Evolutionary conservation across 2,329 filamentous ascomycete species (phyloP).

Genomic region (Zymoseptoria crescenta): DNA sequence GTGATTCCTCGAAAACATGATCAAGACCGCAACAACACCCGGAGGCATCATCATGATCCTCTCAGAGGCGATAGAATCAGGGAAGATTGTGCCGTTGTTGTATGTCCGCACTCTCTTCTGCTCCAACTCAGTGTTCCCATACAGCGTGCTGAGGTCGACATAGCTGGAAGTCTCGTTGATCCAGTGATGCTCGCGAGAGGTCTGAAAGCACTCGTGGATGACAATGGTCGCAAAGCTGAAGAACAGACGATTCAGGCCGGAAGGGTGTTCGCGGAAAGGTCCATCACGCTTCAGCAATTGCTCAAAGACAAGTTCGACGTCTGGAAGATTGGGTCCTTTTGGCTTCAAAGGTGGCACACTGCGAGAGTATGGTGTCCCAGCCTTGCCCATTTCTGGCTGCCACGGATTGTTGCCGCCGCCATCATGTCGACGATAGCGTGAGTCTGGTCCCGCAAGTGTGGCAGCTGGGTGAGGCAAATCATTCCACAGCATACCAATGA

Average conservation of each 20-base stretch:
- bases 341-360: conserved; percentile 41
- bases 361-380: conserved; percentile 40
- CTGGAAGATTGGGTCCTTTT: conserved; percentile 44
- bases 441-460: conserved; percentile 40
- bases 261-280: conserved; percentile 38
- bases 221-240: conserved; percentile 43
- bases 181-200: conserved; percentile 33
- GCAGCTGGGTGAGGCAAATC: conserved; percentile 46
- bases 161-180: conserved; percentile 43
- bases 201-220: conserved; percentile 44
- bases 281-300: conserved; percentile 37
- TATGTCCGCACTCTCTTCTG: conserved; percentile 39
- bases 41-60: conserved; percentile 44
- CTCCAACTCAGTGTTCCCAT: conserved; percentile 39
- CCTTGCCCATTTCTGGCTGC: conserved; percentile 46
- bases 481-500: conserved; percentile 47
- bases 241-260: conserved; percentile 39
- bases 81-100: conserved; percentile 36
- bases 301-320: conserved; percentile 43
- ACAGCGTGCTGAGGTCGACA: conserved; percentile 41
- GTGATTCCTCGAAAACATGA: conserved; percentile 42
- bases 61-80: conserved; percentile 39
- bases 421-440: conserved; percentile 39
- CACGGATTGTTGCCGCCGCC: conserved; percentile 43
- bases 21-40: conserved; percentile 35